Evolutionary conservation across 2,329 filamentous ascomycete species (phyloP), one percentile per base, ranked within the genome.

Genomic region (Penicillium griseofulvum): DNA sequence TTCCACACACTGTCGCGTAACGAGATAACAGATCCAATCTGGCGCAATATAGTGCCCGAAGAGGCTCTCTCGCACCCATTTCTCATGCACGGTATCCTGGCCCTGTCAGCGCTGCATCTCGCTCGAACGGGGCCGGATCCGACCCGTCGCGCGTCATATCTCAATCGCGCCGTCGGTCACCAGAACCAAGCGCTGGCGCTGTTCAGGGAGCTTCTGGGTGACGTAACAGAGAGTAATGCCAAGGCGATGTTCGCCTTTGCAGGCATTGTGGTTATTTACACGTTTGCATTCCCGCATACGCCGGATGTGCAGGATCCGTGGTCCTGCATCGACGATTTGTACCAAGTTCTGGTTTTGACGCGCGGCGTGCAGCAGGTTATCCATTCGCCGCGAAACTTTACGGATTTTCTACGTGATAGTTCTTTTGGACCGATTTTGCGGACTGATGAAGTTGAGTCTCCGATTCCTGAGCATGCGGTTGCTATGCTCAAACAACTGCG

Each of bases 181-280:
- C 71, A 75, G 49, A 68, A 71, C 19, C 66, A 68, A 42, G 68
- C 67, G 11, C 55, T 73, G 47, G 64, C 68, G 6, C 55, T 69
- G 2, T 80, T 75, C 41, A 67, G 70, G 22, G 63, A 66, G n/a
- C 46, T 61, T 1, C 58, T 75, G 3, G 59, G 62, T 12, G 65
- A 70, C 26, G 68, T 76, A 24, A 70, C 66, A 17, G 59, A 65
- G 28, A 57, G 60, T 3, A 77, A 76, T 56, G 68, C 69, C n/a
- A 73, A 74, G 52, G 73, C 73, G 1, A 69, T 77, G 58, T 75
- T 77, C 49, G 66, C 71, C 1, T 73, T 75, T 43, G 68, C 72
- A 0, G 60, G 67, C 14, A 60, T 77, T 19, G 68, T 75, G 11
- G 69, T 71, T 19, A 62, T 74, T 16, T 75, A 74, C 49, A 68